phyloP scores from a whole-genome alignment of 2,329 filamentous ascomycete species.

The Neonectria faginata region DNA sequence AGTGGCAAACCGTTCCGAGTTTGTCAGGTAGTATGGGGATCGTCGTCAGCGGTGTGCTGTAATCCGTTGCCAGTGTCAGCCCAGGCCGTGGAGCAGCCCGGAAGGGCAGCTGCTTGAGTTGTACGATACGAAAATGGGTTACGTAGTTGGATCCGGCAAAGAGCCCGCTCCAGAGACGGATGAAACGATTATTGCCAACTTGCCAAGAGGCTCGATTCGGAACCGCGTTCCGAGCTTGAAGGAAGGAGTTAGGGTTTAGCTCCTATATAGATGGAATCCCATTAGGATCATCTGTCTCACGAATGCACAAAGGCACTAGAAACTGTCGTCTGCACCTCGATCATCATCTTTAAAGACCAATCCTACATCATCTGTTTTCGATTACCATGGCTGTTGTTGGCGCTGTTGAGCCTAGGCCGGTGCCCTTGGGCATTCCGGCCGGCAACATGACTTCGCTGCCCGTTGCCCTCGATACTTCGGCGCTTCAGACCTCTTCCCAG shows the following conservation, averaged over 20 bases:
- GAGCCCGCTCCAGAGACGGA: not conserved
- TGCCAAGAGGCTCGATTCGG: not conserved
- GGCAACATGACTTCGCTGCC: slow-evolving; percentile 18
- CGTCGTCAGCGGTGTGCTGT: slow-evolving; percentile 1
- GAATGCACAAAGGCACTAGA: not conserved
- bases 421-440: not conserved
- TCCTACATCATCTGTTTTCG: slow-evolving; percentile 1
- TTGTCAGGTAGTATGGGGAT: not conserved
- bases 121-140: not conserved
- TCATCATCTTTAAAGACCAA: not conserved
- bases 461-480: slow-evolving; percentile 39
- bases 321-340: not conserved
- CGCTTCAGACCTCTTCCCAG: slow-evolving; percentile 49
- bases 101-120: not conserved
- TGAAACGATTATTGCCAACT: slow-evolving; percentile 1
- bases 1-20: slow-evolving; percentile 5
- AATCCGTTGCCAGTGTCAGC: not conserved
- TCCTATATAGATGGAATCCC: slow-evolving; percentile 17
- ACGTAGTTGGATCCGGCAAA: slow-evolving; percentile 2
- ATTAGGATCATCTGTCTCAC: slow-evolving; percentile 10
- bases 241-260: not conserved
- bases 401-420: slow-evolving; percentile 12
- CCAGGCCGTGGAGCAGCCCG: not conserved
- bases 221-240: not conserved
- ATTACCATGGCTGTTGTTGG: slow-evolving; percentile 22